phyloP scores from a whole-genome alignment of 2,329 filamentous ascomycete species.

The Phoma herbarum region DNA sequence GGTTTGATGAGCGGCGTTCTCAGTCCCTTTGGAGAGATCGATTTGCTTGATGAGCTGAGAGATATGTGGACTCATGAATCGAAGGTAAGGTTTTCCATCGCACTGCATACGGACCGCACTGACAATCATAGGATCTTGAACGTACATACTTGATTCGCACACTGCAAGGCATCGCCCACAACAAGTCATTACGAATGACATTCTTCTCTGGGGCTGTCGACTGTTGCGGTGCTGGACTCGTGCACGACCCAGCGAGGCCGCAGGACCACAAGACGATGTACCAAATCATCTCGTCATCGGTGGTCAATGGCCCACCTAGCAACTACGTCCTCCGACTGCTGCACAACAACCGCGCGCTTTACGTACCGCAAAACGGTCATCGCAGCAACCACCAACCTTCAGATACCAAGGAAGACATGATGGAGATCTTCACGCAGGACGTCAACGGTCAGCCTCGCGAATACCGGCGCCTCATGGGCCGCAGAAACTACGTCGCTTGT shows the following conservation, averaged over 20 bases:
- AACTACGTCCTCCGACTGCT: constrained; percentile 91
- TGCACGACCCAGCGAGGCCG: constrained; percentile 92
- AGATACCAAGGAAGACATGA: constrained; percentile 99
- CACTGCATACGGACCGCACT: background rate
- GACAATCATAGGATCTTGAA: constrained; percentile 75
- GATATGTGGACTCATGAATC: constrained; percentile 99
- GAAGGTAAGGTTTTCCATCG: constrained; percentile 65
- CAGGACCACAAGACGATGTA: constrained; percentile 99
- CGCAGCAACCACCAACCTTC: constrained; percentile 73
- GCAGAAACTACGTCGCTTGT: constrained; percentile 90
- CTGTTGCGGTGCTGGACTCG: constrained; percentile 87
- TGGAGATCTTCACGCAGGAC: constrained; percentile 98
- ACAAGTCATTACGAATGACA: constrained; percentile 95
- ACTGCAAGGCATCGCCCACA: constrained; percentile 91
- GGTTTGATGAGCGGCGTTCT: constrained; percentile 95
- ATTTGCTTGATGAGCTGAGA: constrained; percentile 90
- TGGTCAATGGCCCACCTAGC: constrained; percentile 87
- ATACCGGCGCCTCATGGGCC: constrained; percentile 89
- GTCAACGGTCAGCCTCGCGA: constrained; percentile 84
- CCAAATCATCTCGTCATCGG: constrained; percentile 90
- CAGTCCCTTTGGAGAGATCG: constrained; percentile 95
- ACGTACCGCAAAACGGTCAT: constrained; percentile 88
- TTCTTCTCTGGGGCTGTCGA: constrained; percentile 95
- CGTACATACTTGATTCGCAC: constrained; percentile 96
- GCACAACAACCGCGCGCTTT: constrained; percentile 93